These are phyloP conservation scores for Silybum marianum DNA, from an alignment of 129 eudicot species.

Conservation along the genomic window DNA sequence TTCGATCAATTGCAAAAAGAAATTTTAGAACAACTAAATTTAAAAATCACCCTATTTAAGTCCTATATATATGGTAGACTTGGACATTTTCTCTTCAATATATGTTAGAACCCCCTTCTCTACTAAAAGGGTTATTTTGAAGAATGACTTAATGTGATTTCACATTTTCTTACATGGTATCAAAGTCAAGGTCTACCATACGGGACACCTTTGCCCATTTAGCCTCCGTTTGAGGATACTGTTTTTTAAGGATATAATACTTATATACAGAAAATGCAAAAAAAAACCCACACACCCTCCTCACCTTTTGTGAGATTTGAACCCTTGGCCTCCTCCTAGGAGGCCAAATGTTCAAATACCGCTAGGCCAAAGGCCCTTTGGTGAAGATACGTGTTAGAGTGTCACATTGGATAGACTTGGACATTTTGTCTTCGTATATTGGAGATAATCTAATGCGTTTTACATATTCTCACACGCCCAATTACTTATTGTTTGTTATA, in stretches of 20 bases:
- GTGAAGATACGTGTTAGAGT: background rate
- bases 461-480: background rate
- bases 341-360: too few relatives aligned
- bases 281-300: too few relatives aligned
- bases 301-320: too few relatives aligned
- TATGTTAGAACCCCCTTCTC: background rate
- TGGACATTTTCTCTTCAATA: background rate
- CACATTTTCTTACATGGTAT: background rate
- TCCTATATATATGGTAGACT: background rate
- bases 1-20: background rate
- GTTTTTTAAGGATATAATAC: too few relatives aligned
- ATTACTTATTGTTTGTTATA: background rate
- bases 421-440: background rate
- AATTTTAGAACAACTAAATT: background rate
- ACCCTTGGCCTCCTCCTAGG: too few relatives aligned
- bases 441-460: background rate
- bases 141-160: background rate
- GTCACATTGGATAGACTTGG: background rate
- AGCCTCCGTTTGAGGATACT: background rate
- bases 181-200: background rate
- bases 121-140: background rate
- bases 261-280: too few relatives aligned
- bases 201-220: background rate
- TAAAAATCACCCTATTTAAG: background rate
- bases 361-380: too few relatives aligned